Conservation (phyloP, 2,329 filamentous ascomycete genomes). For the Aquanectria penicillioides region DNA sequence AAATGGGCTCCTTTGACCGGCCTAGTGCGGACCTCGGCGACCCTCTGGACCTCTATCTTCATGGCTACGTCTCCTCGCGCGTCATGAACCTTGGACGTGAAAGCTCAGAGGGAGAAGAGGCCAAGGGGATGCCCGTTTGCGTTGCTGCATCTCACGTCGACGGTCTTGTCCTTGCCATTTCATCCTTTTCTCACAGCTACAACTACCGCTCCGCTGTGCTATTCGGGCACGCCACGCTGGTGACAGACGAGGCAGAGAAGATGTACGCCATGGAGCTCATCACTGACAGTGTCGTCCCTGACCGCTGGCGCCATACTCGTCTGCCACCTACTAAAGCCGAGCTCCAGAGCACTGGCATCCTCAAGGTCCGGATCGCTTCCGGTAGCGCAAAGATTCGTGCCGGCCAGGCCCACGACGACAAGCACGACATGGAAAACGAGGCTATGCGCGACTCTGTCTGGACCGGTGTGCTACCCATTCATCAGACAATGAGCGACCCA, state of each 20-base stretch:
- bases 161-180: slow-evolving; percentile 81
- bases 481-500: slow-evolving; percentile 71
- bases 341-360: slow-evolving; percentile 77
- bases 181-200: slow-evolving; percentile 83
- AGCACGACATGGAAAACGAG: slow-evolving; percentile 56
- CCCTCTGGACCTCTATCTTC: slow-evolving; percentile 80
- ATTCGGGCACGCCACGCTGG: slow-evolving; percentile 77
- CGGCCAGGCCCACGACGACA: slow-evolving; percentile 69
- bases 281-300: slow-evolving; percentile 76
- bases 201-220: slow-evolving; percentile 86
- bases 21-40: slow-evolving; percentile 70
- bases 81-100: slow-evolving; percentile 72
- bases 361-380: slow-evolving; percentile 73
- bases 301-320: slow-evolving; percentile 75
- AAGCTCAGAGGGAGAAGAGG: slow-evolving; percentile 17
- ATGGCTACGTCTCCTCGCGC: slow-evolving; percentile 84
- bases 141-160: slow-evolving; percentile 80
- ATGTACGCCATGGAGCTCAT: slow-evolving; percentile 82
- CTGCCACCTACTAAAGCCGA: slow-evolving; percentile 78
- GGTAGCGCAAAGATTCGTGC: slow-evolving; percentile 81
- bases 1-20: slow-evolving; percentile 76
- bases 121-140: slow-evolving; percentile 73
- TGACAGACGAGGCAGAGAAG: slow-evolving; percentile 76
- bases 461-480: slow-evolving; percentile 71
- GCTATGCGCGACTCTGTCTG: slow-evolving; percentile 56